Percentiles rank a stretch among this genome's conserved stretches.
phyloP scores from a whole-genome alignment of 306 rosid genomes.

The Aeschynomene evenia region DNA sequence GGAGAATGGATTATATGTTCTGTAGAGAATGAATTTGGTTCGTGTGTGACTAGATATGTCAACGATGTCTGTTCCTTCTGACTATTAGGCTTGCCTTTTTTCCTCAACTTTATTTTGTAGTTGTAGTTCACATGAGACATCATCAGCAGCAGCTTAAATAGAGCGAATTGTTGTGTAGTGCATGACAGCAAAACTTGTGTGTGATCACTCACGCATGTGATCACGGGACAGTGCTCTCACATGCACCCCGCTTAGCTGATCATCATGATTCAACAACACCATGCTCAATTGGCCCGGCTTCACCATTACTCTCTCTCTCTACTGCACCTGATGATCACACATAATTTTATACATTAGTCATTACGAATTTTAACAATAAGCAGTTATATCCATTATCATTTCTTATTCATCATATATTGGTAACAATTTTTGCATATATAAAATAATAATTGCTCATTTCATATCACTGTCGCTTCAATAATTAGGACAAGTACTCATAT shows the following conservation, averaged over 20 bases:
- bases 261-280: constrained; percentile 12
- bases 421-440: too few species aligned
- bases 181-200: constrained; percentile 9
- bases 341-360: too few species aligned
- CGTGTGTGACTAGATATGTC: too few species aligned
- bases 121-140: too few species aligned
- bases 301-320: constrained; percentile 29
- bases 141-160: background rate
- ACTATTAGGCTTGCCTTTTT: background rate
- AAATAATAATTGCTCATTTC: background rate
- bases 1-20: background rate
- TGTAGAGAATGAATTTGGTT: background rate
- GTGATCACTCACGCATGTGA: constrained; percentile 15
- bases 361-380: too few species aligned
- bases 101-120: background rate
- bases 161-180: background rate
- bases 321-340: constrained; percentile 17
- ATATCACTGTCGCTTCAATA: background rate
- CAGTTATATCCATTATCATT: too few species aligned
- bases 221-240: constrained; percentile 27
- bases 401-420: background rate
- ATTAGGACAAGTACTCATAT: background rate
- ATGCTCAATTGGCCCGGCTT: background rate
- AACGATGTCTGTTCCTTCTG: background rate
- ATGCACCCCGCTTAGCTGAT: background rate